phyloP scores from a whole-genome alignment of 441 rosid species.

The Jatropha podagrica region DNA sequence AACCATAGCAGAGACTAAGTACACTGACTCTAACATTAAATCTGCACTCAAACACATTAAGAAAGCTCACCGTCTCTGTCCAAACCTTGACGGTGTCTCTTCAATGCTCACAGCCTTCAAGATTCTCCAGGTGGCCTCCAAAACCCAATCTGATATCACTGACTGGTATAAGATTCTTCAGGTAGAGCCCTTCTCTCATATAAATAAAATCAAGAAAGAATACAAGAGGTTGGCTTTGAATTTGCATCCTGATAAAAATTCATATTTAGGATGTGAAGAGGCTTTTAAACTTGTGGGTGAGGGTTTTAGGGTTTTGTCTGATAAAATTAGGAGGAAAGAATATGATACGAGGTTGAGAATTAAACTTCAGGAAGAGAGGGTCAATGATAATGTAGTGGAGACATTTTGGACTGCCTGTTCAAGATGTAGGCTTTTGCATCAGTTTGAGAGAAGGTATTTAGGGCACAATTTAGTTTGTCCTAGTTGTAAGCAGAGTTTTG shows the following conservation, averaged over 20 bases:
- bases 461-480: constrained; percentile 75
- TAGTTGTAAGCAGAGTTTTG: constrained; percentile 62
- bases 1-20: constrained; percentile 53
- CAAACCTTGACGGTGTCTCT: constrained; percentile 55
- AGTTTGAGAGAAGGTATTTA: constrained; percentile 72
- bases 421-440: constrained; percentile 60
- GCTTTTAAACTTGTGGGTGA: constrained; percentile 84
- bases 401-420: constrained; percentile 70
- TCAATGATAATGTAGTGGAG: constrained; percentile 31
- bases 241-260: constrained; percentile 78
- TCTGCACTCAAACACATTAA: constrained; percentile 65
- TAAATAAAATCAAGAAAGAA: constrained; percentile 58
- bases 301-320: constrained; percentile 69
- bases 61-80: constrained; percentile 56
- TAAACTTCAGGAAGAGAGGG: constrained; percentile 60
- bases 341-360: constrained; percentile 74
- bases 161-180: constrained; percentile 78
- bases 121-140: constrained; percentile 47
- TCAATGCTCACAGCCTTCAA: constrained; percentile 66
- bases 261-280: constrained; percentile 65
- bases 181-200: constrained; percentile 84
- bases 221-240: constrained; percentile 70
- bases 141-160: constrained; percentile 23
- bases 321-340: constrained; percentile 60
- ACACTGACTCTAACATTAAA: constrained; percentile 42